Conservation (phyloP, 164 flowering plant genomes). For the Magnolia kwangsiensis region DNA sequence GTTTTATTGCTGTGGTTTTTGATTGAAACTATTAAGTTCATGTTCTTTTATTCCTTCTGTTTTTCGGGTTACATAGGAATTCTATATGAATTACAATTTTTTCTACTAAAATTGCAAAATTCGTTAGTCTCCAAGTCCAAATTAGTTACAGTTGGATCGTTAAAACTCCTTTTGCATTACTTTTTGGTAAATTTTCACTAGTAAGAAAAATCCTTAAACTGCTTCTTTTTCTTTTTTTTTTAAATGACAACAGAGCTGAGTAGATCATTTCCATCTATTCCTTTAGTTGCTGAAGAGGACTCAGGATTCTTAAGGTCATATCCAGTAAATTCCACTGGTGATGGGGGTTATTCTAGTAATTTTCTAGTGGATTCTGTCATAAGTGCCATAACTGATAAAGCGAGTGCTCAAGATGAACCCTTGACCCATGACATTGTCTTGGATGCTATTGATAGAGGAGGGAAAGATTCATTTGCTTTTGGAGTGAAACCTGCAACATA, state of each 20-base stretch:
- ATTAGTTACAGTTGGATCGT: background rate
- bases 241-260: constrained; percentile 51
- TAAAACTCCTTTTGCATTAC: too few species aligned
- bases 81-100: too few species aligned
- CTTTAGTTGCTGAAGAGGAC: constrained; percentile 97
- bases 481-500: constrained; percentile 71
- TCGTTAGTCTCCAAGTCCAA: too few species aligned
- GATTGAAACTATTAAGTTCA: too few species aligned
- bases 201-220: background rate
- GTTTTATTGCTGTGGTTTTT: too few species aligned
- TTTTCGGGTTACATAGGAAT: too few species aligned
- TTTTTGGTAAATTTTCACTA: background rate
- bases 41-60: too few species aligned
- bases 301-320: constrained; percentile 57
- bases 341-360: constrained; percentile 8
- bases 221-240: background rate
- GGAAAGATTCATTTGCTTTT: constrained; percentile 54
- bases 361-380: constrained; percentile 54
- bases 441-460: constrained; percentile 90
- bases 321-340: background rate
- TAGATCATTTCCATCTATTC: constrained; percentile 68
- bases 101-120: too few species aligned
- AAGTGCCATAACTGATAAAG: constrained; percentile 49
- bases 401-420: constrained; percentile 25
- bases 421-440: constrained; percentile 50